Percentiles rank a stretch among this genome's conserved stretches.
Conservation (phyloP, 768 basidiomycete species). For the Russula sp. region DNA sequence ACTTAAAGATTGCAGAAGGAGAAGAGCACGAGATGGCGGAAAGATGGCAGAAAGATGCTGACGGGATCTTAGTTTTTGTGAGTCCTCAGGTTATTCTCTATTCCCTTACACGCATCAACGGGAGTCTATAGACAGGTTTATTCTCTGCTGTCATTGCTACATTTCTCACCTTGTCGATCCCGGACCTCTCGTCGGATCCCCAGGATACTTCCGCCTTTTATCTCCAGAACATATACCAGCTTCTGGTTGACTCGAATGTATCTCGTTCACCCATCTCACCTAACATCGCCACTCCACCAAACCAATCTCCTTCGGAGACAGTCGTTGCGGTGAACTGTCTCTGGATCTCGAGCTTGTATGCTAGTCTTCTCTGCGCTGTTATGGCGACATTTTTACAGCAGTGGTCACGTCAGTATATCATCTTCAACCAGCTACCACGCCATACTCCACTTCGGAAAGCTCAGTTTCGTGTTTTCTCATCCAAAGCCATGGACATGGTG, state of each 20-base stretch:
- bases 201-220: background rate
- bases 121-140: background rate
- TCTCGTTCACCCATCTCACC: too few species aligned
- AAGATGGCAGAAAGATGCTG: too few species aligned
- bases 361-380: background rate
- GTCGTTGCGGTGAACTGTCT: background rate
- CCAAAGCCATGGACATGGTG: too few species aligned
- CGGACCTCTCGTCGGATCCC: background rate
- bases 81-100: too few species aligned
- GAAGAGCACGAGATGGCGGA: too few species aligned
- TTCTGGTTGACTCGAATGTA: background rate
- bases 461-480: too few species aligned
- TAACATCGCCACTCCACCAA: background rate
- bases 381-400: background rate
- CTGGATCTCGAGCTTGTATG: background rate
- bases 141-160: background rate
- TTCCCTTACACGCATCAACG: too few species aligned
- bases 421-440: background rate
- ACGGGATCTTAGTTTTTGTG: too few species aligned
- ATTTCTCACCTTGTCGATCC: background rate
- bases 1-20: too few species aligned
- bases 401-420: background rate
- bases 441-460: too few species aligned
- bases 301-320: background rate
- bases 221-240: background rate